Evolutionary conservation across 192 early-diverging fungal genomes (phyloP).

Genomic region (Mortierella hygrophila): DNA sequence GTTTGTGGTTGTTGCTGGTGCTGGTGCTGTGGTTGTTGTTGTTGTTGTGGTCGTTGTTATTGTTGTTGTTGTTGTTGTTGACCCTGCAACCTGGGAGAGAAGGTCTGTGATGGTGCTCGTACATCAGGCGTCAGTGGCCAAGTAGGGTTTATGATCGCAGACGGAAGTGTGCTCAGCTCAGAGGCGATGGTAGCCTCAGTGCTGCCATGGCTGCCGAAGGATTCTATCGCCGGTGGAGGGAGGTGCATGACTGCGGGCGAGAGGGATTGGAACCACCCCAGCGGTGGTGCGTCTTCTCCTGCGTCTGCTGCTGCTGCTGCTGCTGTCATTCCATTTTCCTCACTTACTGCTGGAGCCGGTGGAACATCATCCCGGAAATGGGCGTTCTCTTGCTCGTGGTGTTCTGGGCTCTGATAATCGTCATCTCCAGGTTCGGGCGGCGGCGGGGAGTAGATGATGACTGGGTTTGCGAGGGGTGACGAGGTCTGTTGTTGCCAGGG

Average conservation of each 20-base stretch:
- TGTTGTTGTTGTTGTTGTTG: not conserved
- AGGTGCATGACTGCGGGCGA: slow-evolving; percentile 6
- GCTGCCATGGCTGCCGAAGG: not conserved
- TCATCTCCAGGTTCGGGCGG: not conserved
- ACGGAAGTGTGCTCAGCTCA: not conserved
- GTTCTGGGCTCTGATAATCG: not conserved
- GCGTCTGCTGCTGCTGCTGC: not conserved
- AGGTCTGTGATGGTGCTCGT: not conserved
- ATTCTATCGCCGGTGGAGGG: not conserved
- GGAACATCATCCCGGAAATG: not conserved
- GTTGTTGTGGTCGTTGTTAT: too few relatives aligned
- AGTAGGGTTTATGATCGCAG: not conserved
- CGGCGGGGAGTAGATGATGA: not conserved
- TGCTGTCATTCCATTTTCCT: not conserved
- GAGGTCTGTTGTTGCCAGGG: not conserved
- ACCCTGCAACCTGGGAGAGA: not conserved
- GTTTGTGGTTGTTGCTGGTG: too few relatives aligned
- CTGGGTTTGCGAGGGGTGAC: not conserved
- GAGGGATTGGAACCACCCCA: not conserved
- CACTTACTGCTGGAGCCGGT: not conserved
- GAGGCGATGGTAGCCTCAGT: not conserved
- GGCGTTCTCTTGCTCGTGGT: not conserved
- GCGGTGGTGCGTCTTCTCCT: not conserved
- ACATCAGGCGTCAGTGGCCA: not conserved
- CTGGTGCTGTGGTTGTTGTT: too few relatives aligned